Percentiles rank a stretch among this genome's conserved stretches.
phyloP scores from a whole-genome alignment of 2,329 filamentous ascomycete genomes.

The Neopestalotiopsis clavispora region DNA sequence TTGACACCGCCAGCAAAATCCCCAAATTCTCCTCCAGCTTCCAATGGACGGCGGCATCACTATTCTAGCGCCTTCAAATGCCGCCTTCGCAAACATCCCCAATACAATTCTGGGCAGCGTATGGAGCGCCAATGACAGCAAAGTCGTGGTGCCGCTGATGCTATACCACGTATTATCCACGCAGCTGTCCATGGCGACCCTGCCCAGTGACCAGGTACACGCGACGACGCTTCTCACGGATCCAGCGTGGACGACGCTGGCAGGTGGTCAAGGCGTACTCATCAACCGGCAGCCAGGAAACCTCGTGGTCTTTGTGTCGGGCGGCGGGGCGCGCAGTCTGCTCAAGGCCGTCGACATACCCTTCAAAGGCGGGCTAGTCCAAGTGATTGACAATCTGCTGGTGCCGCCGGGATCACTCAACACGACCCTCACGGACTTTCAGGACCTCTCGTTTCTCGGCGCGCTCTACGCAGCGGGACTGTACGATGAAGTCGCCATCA shows the following conservation, averaged over 20 bases:
- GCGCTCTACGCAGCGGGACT: conserved; percentile 43
- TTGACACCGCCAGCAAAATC: conserved; percentile 44
- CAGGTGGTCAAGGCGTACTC: conserved; percentile 53
- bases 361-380: conserved; percentile 55
- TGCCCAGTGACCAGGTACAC: conserved; percentile 45
- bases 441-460: conserved; percentile 46
- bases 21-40: conserved; percentile 48
- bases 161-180: conserved; percentile 66
- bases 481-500: conserved; percentile 45
- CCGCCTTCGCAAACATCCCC: conserved; percentile 60
- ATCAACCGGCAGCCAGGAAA: conserved; percentile 48
- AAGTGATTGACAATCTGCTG: conserved; percentile 57
- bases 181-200: conserved; percentile 45
- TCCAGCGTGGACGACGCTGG: conserved; percentile 51
- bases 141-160: conserved; percentile 55
- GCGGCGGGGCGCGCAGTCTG: conserved; percentile 47
- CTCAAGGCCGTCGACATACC: conserved; percentile 47
- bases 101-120: conserved; percentile 54
- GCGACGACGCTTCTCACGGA: conserved; percentile 49
- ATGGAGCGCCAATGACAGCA: conserved; percentile 48
- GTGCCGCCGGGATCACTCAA: conserved; percentile 49
- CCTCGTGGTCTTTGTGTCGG: conserved; percentile 44
- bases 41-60: conserved; percentile 50
- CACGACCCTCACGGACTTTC: conserved; percentile 38
- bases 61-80: conserved; percentile 60